These are phyloP conservation scores for Fraxinus baroniana DNA, from an alignment of 305 asterid species.

Conservation along the genomic window DNA sequence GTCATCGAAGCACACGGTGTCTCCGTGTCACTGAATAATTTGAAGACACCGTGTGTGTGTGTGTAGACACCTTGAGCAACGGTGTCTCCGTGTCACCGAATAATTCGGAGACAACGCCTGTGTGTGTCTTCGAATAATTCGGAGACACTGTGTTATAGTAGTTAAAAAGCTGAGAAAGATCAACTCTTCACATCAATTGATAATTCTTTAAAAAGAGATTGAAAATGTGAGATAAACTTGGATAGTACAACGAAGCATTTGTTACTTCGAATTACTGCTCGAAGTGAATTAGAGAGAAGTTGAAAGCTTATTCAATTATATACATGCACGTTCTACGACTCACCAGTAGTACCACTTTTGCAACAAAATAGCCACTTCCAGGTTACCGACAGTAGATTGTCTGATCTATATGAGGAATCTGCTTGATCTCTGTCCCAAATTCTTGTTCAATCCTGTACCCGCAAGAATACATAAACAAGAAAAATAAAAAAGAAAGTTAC, in stretches of 20 bases:
- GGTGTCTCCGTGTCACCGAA: too few relatives aligned
- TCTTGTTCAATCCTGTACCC: conserved; percentile 96
- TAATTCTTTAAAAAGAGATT: not conserved
- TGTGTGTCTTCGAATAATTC: too few relatives aligned
- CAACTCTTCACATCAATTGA: not conserved
- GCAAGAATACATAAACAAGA: conserved; percentile 12
- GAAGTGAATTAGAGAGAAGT: not conserved
- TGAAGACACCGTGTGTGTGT: too few relatives aligned
- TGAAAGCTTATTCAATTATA: not conserved
- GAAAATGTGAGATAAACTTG: not conserved
- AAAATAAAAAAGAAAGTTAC: not conserved
- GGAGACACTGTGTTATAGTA: not conserved
- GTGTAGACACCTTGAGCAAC: rapidly evolving
- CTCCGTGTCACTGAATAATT: too few relatives aligned
- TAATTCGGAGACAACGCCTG: too few relatives aligned
- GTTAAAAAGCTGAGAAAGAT: not conserved
- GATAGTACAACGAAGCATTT: not conserved
- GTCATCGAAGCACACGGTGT: too few relatives aligned
- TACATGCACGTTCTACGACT: conserved; percentile 12
- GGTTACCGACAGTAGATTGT: conserved; percentile 74
- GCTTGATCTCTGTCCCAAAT: conserved; percentile 92
- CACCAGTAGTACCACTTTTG: conserved; percentile 37
- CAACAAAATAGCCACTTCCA: conserved; percentile 16
- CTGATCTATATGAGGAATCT: conserved; percentile 88
- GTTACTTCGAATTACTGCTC: not conserved